Evolutionary conservation across 805 yeast genomes (phyloP), one percentile per base, ranked within the genome.

Genomic region (Ascoidea rubescens): DNA sequence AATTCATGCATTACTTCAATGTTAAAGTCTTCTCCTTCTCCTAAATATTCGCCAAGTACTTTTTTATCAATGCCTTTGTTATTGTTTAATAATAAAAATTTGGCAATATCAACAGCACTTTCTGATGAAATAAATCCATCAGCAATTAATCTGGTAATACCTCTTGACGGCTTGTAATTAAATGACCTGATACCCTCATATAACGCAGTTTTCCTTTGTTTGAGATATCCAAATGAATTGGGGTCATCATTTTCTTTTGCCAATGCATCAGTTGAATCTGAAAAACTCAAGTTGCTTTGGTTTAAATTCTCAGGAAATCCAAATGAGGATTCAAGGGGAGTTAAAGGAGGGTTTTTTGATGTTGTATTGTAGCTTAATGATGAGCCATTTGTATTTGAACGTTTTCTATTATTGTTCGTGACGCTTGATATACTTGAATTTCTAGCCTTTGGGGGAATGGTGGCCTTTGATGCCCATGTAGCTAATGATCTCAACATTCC

Each of bases 1-100:
- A 93, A 93, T 5, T 88, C 84, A 66, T 90, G 96, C 97, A 91
- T 89, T 45, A 84, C 79, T 4, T 83, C 81, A 55, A 87, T 78
- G 63, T 87, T 84, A 49, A 74, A 73, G 10, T 83, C 86, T 56
- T 82, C 82, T 43, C 91, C 95, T 60, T 87, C 96, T 51, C 99
- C 99, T 54, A 93, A 70, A 63, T 74, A 93, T 61, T 91, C 98
- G 51, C 99, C 99, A 53, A 95, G 74, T 5, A 78, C 78, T 0
- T 90, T 75, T 63, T 90, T 84, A 62, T 89, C 96, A 51, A 93
- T 70, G 0, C 91, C 86, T 46, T 82, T 88, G 4, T 84, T 83
- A 1, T 79, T 75, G 28, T 67, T 69, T 37, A 14, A 10, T 48
- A 87, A 66, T 51, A 93, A 68, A 66, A 93, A 88, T 53, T 68